phyloP scores from a whole-genome alignment of 1,139 yeast species.

The Saccharomyces pastorianus region DNA sequence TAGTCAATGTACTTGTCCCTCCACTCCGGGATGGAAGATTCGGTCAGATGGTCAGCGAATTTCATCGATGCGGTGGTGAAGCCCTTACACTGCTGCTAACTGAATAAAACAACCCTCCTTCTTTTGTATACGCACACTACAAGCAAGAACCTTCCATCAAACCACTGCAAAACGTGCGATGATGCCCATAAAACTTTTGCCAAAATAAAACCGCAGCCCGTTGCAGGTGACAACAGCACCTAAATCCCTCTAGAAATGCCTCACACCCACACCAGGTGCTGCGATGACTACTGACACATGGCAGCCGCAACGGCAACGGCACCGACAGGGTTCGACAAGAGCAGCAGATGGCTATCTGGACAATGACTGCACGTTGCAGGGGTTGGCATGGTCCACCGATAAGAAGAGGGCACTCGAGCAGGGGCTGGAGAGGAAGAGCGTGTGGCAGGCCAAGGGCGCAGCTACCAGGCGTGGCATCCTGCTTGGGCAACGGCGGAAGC shows the following conservation, averaged over 20 bases:
- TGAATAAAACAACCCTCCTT: not conserved
- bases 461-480: too few species aligned
- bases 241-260: not conserved
- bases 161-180: not conserved
- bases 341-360: not conserved
- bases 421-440: too few species aligned
- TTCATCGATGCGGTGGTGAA: slow-evolving; percentile 36
- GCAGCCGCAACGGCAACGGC: not conserved
- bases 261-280: not conserved
- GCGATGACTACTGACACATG: not conserved
- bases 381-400: too few species aligned
- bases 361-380: not conserved
- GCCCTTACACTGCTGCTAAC: not conserved
- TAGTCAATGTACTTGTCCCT: slow-evolving; percentile 71
- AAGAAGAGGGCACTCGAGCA: too few species aligned
- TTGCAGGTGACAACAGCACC: not conserved
- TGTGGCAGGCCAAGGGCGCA: too few species aligned
- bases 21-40: slow-evolving; percentile 79
- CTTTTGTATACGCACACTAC: not conserved
- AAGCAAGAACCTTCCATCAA: not conserved
- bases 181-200: not conserved
- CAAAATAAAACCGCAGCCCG: not conserved
- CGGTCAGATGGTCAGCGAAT: slow-evolving; percentile 52
- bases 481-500: too few species aligned
- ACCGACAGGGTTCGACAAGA: too few species aligned